Base-by-base conservation (phyloP, 352 stramenopile genomes). In the Aphanomyces stellatus region DNA sequence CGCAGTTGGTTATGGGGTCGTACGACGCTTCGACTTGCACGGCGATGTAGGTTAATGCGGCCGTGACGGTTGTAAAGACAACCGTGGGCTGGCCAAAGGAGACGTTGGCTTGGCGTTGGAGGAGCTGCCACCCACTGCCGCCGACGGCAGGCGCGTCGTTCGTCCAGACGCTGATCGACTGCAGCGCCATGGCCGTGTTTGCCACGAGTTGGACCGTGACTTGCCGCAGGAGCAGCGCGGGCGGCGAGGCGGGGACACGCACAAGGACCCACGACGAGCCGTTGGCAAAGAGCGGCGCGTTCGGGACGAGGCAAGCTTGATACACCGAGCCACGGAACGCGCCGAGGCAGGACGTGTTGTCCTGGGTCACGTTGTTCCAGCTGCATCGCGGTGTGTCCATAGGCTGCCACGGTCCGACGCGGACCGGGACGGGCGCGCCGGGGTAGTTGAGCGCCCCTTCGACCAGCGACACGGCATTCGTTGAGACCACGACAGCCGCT, bases 381-480 rank as follows among this genome's bases (percentile, higher is more conserved):
- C 60, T 67, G 42, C 60, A 67, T 11, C 8, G 30, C 17, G 42
- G 41, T 0, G 19, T 5, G 13, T 27, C 1, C 30, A 53, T 15
- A 4, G 42, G 30, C 17, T 46, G 13, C 60, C 60, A 67, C 42
- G 11, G 22, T 25, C 30, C 46, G 33, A 55, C 22, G 15, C 10
- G n/a, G 25, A 24, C 33, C 27, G 46, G 46, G n/a, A 73, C 69
- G 22, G 70, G 68, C 1, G 80, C 78, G 30, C 63, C 71, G 1
- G 79, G 79, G 53, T 77, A 91, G 25, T 65, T 71, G 5, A 53
- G 55, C 33, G 78, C 88, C 31, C 82, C 82, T 76, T 91, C 82
- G 22, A 77, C 63, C 7, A 90, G 56, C 4, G 69, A 42, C 19
- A 90, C 41, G 4, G 63, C 25, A 15, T 73, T 70, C 10, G 74